Evolutionary conservation across 2,329 filamentous ascomycete species (phyloP).

Genomic region (Aureobasidium sp.): DNA sequence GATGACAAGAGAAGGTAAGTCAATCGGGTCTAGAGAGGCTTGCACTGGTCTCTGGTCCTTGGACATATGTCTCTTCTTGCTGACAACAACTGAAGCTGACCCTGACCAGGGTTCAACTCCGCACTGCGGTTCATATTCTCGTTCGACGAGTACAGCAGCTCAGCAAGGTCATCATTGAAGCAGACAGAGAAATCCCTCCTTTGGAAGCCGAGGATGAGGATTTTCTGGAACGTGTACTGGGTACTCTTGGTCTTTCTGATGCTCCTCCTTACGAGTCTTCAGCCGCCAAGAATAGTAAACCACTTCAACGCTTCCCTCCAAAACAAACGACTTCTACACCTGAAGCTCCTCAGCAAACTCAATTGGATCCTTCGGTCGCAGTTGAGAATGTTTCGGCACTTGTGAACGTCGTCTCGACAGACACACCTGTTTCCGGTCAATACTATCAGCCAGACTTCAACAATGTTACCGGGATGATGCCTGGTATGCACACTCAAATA

Average conservation of each 20-base stretch:
- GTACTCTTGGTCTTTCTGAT: conserved; percentile 9
- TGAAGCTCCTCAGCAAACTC: background rate
- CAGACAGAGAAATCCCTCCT: conserved; percentile 5
- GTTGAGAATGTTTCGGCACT: no score
- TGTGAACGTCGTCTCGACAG: background rate
- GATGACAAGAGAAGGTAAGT: conserved; percentile 24
- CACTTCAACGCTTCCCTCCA: background rate
- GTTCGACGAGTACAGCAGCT: conserved; percentile 2
- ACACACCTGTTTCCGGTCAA: no score
- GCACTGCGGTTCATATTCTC: conserved; percentile 2
- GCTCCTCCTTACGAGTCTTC: background rate
- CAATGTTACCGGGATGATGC: background rate
- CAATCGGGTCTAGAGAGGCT: no score
- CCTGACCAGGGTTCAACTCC: background rate
- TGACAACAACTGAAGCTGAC: background rate
- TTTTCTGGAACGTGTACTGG: conserved; percentile 28
- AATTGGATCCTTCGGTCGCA: background rate
- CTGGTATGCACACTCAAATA: background rate
- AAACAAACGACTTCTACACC: background rate
- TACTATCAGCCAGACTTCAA: background rate
- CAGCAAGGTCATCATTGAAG: conserved; percentile 2
- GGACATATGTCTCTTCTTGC: no score
- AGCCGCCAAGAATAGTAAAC: background rate
- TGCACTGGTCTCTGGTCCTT: no score
- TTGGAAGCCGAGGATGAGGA: conserved; percentile 24